Percentiles rank a stretch among this genome's conserved stretches.
phyloP scores from a whole-genome alignment of 208 protist species.

The Trypanosoma congolense region DNA sequence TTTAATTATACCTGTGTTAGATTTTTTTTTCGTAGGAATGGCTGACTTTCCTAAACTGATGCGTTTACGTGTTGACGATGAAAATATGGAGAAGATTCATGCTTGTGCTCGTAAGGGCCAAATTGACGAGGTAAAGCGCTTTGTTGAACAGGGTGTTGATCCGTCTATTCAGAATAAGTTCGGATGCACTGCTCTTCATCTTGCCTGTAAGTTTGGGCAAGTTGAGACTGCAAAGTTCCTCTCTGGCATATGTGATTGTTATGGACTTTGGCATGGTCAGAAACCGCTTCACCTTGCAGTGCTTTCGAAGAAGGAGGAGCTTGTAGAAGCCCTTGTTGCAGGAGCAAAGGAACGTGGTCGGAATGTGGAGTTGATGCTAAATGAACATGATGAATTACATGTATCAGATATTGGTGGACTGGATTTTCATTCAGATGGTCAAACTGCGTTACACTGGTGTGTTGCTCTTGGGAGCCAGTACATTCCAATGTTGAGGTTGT shows the following conservation, averaged over 20 bases:
- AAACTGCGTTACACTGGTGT: constrained; percentile 80
- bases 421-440: constrained; percentile 48
- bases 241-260: constrained; percentile 45
- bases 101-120: constrained; percentile 70
- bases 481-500: constrained; percentile 64
- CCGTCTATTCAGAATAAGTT: constrained; percentile 78
- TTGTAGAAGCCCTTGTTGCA: constrained; percentile 58
- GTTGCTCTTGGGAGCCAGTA: constrained; percentile 63
- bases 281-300: constrained; percentile 81
- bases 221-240: constrained; percentile 68
- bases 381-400: constrained; percentile 75
- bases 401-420: constrained; percentile 50
- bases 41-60: constrained; percentile 56
- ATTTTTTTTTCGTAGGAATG: constrained; percentile 23
- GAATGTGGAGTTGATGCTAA: constrained; percentile 55
- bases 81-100: constrained; percentile 89
- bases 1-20: constrained; percentile 3
- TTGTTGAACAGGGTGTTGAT: constrained; percentile 65
- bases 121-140: constrained; percentile 67
- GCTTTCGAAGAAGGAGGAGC: constrained; percentile 51
- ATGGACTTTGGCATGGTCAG: constrained; percentile 72
- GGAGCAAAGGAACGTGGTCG: constrained; percentile 51
- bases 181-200: constrained; percentile 82
- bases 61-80: constrained; percentile 74
- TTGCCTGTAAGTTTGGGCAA: constrained; percentile 79